phyloP scores from a whole-genome alignment of 805 yeast genomes.

The Vanderwaltozyma polyspora region DNA sequence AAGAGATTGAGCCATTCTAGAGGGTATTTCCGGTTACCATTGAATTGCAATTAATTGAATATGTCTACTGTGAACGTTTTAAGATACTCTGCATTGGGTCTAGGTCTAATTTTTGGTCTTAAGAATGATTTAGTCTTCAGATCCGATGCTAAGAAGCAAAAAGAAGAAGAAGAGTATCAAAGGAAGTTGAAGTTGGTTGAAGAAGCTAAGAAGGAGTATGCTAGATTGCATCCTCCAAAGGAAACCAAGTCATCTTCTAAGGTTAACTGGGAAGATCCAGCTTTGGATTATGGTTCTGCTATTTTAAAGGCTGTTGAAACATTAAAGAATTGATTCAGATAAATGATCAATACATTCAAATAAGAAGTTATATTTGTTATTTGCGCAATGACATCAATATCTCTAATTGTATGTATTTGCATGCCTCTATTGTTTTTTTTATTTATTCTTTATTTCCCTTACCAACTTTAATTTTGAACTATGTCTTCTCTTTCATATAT shows the following conservation, averaged over 20 bases:
- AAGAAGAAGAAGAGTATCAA: slow-evolving; percentile 47
- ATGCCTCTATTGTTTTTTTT: too few species aligned
- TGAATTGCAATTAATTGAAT: neutral
- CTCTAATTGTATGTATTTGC: too few species aligned
- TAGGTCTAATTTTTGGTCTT: slow-evolving; percentile 84
- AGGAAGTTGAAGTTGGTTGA: slow-evolving; percentile 64
- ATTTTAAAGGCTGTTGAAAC: slow-evolving; percentile 56
- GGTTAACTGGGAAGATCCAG: slow-evolving; percentile 76
- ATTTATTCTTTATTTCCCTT: too few species aligned
- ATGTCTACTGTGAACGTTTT: slow-evolving; percentile 54
- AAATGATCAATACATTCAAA: too few species aligned
- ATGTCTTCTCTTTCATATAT: too few species aligned
- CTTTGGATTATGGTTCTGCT: slow-evolving; percentile 70
- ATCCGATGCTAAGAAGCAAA: slow-evolving; percentile 45
- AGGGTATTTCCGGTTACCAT: too few species aligned
- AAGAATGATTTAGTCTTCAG: slow-evolving; percentile 66
- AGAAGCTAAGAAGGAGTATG: slow-evolving; percentile 84
- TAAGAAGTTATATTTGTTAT: too few species aligned
- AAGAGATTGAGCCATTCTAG: too few species aligned
- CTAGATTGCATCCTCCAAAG: slow-evolving; percentile 40
- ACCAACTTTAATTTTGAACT: too few species aligned
- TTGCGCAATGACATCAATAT: too few species aligned
- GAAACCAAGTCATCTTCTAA: slow-evolving; percentile 21
- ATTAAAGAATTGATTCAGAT: slow-evolving; percentile 29
- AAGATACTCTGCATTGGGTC: slow-evolving; percentile 84